Conservation (phyloP, 2,329 filamentous ascomycete genomes). For the Colletotrichum liaoningense region DNA sequence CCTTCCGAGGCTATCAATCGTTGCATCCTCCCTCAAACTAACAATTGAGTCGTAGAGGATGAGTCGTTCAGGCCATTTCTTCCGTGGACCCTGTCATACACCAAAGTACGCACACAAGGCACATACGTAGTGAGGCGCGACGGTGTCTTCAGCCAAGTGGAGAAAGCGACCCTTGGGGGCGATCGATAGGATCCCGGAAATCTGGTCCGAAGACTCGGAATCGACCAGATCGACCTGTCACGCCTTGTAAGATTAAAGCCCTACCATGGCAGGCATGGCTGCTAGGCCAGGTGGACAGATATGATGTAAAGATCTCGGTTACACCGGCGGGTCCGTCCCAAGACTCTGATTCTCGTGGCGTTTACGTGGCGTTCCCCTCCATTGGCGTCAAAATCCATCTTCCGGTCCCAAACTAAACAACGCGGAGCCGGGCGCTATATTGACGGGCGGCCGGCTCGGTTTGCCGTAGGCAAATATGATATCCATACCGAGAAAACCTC, state of each 20-base stretch:
- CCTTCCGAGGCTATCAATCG: no score
- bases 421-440: background rate
- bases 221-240: background rate
- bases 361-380: background rate
- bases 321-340: background rate
- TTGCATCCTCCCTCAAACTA: no score
- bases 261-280: background rate
- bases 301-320: background rate
- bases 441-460: background rate
- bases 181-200: background rate
- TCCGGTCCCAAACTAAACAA: no score
- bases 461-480: no score
- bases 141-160: background rate
- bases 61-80: background rate
- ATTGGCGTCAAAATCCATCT: background rate
- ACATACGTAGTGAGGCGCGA: background rate
- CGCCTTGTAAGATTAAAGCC: background rate
- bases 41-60: no score
- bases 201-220: background rate
- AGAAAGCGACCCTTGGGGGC: background rate
- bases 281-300: background rate
- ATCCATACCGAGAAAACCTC: no score
- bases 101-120: no score
- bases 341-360: background rate
- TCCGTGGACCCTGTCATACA: no score